These are phyloP conservation scores for Cupressus sempervirens DNA, from an alignment of 75 land plant genomes.

Conservation along the genomic window DNA sequence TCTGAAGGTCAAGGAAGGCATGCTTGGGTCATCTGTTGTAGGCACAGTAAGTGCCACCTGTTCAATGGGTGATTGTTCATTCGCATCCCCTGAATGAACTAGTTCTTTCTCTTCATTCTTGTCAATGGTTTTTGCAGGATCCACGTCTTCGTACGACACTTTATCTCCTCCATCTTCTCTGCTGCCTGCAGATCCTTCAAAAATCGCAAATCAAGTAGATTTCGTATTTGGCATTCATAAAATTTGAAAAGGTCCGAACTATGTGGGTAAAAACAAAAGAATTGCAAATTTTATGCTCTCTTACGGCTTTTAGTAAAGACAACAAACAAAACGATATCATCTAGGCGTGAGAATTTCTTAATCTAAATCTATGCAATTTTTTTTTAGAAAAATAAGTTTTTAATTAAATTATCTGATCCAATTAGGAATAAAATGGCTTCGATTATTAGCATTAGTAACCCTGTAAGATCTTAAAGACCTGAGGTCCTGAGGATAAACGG, in stretches of 20 bases:
- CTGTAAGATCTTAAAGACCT: no score
- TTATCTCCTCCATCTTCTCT: neutral
- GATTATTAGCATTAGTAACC: no score
- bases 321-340: neutral
- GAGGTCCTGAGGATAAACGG: no score
- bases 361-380: no score
- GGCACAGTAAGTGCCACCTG: conserved; percentile 79
- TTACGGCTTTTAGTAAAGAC: neutral
- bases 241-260: no score
- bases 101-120: neutral
- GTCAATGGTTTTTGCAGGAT: neutral
- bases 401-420: no score
- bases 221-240: neutral
- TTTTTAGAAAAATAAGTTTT: no score
- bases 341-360: no score
- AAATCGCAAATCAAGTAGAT: neutral
- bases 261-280: neutral
- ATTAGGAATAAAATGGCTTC: no score
- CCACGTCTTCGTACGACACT: neutral
- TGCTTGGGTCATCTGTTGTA: conserved; percentile 60
- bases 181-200: neutral
- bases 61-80: conserved; percentile 52
- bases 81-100: neutral
- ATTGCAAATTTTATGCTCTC: neutral
- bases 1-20: conserved; percentile 66